Evolutionary conservation across 495 filamentous ascomycete genomes (phyloP).

Genomic region (Rostrohypoxylon terebratum): DNA sequence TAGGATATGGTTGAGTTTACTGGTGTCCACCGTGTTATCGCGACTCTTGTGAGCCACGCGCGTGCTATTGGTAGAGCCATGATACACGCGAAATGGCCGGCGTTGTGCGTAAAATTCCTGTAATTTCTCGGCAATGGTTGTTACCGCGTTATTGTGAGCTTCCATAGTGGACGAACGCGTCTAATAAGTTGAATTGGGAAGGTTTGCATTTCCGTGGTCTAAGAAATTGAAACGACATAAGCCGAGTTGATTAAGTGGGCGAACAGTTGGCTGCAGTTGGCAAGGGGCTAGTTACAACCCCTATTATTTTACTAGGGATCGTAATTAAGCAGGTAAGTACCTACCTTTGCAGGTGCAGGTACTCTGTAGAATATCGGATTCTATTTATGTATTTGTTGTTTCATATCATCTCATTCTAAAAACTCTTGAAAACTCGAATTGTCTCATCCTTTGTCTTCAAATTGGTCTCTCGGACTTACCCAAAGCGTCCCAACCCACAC

Average conservation of each 20-base stretch:
- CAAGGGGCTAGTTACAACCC: background rate
- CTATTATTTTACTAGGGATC: background rate
- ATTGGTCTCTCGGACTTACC: too few species aligned
- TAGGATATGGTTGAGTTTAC: slow-evolving; percentile 65
- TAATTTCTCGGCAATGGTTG: slow-evolving; percentile 58
- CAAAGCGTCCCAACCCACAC: too few species aligned
- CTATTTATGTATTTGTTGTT: too few species aligned
- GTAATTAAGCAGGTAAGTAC: too few species aligned
- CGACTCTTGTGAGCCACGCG: slow-evolving; percentile 57
- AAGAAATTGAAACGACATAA: background rate
- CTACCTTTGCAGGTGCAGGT: too few species aligned
- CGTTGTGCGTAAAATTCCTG: slow-evolving; percentile 63
- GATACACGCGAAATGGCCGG: slow-evolving; percentile 74
- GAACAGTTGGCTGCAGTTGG: background rate
- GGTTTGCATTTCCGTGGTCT: background rate
- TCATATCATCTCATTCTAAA: too few species aligned
- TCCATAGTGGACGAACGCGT: slow-evolving; percentile 49
- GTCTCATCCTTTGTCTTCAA: too few species aligned
- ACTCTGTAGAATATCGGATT: too few species aligned
- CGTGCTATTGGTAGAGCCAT: slow-evolving; percentile 82
- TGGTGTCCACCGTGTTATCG: slow-evolving; percentile 67
- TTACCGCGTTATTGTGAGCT: slow-evolving; percentile 58
- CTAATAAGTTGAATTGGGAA: background rate
- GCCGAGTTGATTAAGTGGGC: background rate
- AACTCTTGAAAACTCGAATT: too few species aligned